These are phyloP conservation scores for Arabidopsis hybrid DNA, from an alignment of 441 rosid species.

Conservation along the genomic window DNA sequence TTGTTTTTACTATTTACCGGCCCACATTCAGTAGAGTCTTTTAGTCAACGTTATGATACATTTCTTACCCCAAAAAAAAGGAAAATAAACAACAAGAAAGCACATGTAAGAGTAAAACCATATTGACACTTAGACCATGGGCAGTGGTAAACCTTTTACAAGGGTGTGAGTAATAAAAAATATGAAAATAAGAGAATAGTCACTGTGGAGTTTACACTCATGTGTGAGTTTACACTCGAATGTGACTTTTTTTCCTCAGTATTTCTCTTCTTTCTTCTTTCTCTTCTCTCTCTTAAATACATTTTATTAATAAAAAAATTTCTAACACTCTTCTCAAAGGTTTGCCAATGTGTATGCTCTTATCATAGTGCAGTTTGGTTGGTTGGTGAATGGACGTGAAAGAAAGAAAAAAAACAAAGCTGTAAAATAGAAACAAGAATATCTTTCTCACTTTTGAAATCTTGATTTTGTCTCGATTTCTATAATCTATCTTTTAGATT, in stretches of 20 bases:
- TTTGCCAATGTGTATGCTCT: no score
- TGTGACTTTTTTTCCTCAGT: no score
- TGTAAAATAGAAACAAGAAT: constrained; percentile 38
- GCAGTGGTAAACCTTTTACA: no score
- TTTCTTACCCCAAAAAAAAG: neutral
- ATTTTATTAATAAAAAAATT: no score
- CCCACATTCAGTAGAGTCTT: constrained; percentile 15
- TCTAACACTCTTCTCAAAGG: no score
- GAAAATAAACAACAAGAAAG: neutral
- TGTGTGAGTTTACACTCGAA: no score
- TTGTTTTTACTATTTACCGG: constrained; percentile 35
- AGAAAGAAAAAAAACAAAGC: neutral
- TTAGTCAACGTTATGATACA: constrained; percentile 30
- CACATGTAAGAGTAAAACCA: constrained; percentile 19
- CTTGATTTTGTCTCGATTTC: constrained; percentile 41
- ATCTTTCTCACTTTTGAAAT: constrained; percentile 45
- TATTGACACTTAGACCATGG: constrained; percentile 6
- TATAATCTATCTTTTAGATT: constrained; percentile 45
- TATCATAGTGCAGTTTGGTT: constrained; percentile 32
- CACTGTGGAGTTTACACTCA: no score
- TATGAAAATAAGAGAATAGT: no score
- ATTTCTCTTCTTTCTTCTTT: no score
- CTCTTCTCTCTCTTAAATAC: no score
- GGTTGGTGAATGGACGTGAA: constrained; percentile 28
- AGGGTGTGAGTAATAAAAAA: no score